Evolutionary conservation across 2,329 filamentous ascomycete genomes (phyloP).

Genomic region (Pseudogymnoascus verrucosus): DNA sequence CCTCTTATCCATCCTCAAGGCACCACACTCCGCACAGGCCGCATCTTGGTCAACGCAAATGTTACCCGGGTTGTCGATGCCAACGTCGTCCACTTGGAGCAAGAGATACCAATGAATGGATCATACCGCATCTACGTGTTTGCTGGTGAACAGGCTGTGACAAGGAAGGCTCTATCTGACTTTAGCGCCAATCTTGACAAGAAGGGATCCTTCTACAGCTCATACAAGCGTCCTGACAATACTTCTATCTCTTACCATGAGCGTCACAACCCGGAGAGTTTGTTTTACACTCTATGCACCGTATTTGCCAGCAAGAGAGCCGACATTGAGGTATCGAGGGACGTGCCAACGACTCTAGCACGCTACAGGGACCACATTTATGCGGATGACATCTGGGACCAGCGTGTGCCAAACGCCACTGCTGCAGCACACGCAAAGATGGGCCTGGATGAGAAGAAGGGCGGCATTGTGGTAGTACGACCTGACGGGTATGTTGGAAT

Average conservation of each 20-base stretch:
- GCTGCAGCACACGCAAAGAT: constrained; percentile 81
- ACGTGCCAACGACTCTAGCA: constrained; percentile 62
- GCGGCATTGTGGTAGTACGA: constrained; percentile 74
- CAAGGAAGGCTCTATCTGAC: constrained; percentile 57
- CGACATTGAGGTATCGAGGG: constrained; percentile 62
- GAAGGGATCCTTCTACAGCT: constrained; percentile 63
- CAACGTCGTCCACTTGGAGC: constrained; percentile 83
- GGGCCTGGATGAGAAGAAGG: constrained; percentile 64
- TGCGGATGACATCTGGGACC: constrained; percentile 73
- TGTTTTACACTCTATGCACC: constrained; percentile 72
- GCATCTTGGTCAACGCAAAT: constrained; percentile 67
- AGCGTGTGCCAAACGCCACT: constrained; percentile 57
- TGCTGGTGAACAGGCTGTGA: constrained; percentile 58
- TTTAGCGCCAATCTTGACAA: constrained; percentile 57
- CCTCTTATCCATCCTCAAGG: constrained; percentile 58
- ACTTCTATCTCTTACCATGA: constrained; percentile 65
- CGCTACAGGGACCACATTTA: constrained; percentile 79
- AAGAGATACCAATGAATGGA: constrained; percentile 81
- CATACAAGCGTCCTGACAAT: constrained; percentile 55
- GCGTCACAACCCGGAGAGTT: constrained; percentile 73
- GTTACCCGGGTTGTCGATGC: constrained; percentile 84
- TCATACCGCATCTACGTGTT: constrained; percentile 83
- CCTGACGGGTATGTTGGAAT: constrained; percentile 83
- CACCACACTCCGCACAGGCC: constrained; percentile 62
- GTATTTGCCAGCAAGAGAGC: constrained; percentile 62